These are phyloP conservation scores for Elongisporangium prolatum DNA, from an alignment of 352 stramenopile species.

Conservation along the genomic window DNA sequence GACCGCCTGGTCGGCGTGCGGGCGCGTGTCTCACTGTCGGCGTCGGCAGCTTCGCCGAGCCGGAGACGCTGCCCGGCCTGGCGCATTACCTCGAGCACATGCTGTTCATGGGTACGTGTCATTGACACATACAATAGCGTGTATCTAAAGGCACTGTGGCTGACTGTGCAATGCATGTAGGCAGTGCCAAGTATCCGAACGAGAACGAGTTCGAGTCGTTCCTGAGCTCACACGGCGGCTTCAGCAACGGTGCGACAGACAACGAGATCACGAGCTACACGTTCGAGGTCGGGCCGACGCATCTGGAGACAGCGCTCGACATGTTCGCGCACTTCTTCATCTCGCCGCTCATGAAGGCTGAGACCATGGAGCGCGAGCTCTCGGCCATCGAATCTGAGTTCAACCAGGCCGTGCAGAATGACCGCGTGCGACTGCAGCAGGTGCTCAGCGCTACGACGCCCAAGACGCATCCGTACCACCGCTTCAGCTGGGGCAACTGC, in stretches of 20 bases:
- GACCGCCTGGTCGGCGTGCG: constrained; percentile 25
- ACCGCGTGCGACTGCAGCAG: constrained; percentile 69
- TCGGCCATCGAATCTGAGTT: constrained; percentile 89
- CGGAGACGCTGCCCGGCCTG: constrained; percentile 62
- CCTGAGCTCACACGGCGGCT: constrained; percentile 84
- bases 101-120: constrained; percentile 90
- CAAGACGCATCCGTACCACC: constrained; percentile 63
- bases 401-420: constrained; percentile 67
- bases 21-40: constrained; percentile 67
- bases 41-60: constrained; percentile 70
- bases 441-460: constrained; percentile 61
- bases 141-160: background rate
- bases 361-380: constrained; percentile 79
- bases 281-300: constrained; percentile 83
- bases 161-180: constrained; percentile 7
- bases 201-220: constrained; percentile 93
- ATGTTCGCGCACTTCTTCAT: constrained; percentile 96
- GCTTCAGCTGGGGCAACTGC: constrained; percentile 84
- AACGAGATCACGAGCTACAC: constrained; percentile 92
- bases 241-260: constrained; percentile 91
- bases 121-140: background rate
- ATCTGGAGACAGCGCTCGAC: constrained; percentile 71
- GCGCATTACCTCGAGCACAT: constrained; percentile 95
- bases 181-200: constrained; percentile 88
- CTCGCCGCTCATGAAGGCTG: constrained; percentile 74